Base-by-base conservation (phyloP, 495 filamentous ascomycete species). In the Neurospora sublineolata region DNA sequence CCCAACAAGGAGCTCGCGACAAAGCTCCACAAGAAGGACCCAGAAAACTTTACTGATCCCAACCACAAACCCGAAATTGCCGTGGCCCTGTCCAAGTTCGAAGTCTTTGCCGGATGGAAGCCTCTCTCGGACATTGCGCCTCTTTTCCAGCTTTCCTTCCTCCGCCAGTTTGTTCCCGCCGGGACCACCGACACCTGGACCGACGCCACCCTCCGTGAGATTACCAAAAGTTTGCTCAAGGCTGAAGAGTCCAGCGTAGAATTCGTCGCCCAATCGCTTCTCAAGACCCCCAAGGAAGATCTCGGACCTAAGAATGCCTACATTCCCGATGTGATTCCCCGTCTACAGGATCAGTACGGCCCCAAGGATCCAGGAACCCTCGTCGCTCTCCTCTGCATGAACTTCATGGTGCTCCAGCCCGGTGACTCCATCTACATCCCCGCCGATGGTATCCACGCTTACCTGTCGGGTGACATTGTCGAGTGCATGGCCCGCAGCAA, bases 11-110 rank as follows among this genome's bases (percentile, higher is more conserved):
- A 82, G 3, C 86, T 94, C 7, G 86, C 91, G 0, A 77, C 81
- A 14, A 82, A 89, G 72, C 83, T 94, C 4, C 88, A 93, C 80
- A 75, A 84, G 70, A 71, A 87, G 74, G 86, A 93, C 73, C 89
- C 90, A 0, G 77, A 87, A 11, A 84, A 86, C 69, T 94, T 90
- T 77, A 86, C 86, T 9, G 91, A 95, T 73, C 80, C 84, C 20
- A 94, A 93, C 78, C 90, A 94, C 80, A 94, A 94, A 78, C 92
- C 92, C 2, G 92, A 95, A 76, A 94, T 94, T 39, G 91, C 91
- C 5, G 82, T 95, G 16, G 90, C 91, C 0, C 80, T 94, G 0
- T 86, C 87, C n/a, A 86, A 88, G 20, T 94, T 94, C 76, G 91
- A 94, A 78, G 88, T 92, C 1, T 94, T 94, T 75, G 88, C 87